Conservation (phyloP, 257 asterid species). For the Salvia rosmarinus region DNA sequence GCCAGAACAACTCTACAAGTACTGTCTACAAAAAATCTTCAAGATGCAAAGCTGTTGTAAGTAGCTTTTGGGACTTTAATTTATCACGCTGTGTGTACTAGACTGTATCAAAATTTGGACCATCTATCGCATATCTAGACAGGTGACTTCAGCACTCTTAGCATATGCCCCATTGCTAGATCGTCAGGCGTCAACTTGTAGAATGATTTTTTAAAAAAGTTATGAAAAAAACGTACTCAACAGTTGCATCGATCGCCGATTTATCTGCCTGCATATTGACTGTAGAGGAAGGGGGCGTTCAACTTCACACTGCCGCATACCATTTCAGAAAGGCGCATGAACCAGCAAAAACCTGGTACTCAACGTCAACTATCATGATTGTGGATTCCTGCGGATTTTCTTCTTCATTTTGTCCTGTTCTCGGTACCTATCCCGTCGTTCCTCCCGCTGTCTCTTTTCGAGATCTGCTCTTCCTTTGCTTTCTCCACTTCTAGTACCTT, state of each 20-base stretch:
- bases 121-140: neutral
- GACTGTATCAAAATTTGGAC: neutral
- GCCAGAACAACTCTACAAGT: neutral
- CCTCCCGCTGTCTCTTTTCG: conserved; percentile 90
- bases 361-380: conserved; percentile 36
- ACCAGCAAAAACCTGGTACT: neutral
- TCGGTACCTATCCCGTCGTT: conserved; percentile 72
- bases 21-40: too few relatives aligned
- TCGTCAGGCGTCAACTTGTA: too few relatives aligned
- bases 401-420: conserved; percentile 73
- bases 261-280: neutral
- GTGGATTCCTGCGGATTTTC: conserved; percentile 59
- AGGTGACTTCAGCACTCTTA: too few relatives aligned
- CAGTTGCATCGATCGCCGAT: neutral
- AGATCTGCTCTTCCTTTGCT: conserved; percentile 76
- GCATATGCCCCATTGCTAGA: too few relatives aligned
- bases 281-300: neutral
- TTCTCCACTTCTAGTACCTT: conserved; percentile 58
- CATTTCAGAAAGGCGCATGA: neutral
- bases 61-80: neutral
- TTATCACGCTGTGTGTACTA: neutral
- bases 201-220: neutral
- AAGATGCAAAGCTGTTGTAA: neutral
- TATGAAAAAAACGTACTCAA: too few relatives aligned
- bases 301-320: neutral